A percentile compares a stretch with the other conserved stretches of the same genome.
Evolutionary conservation across 2,329 filamentous ascomycete species (phyloP).

Genomic region (Hirsutella minnesotensis): DNA sequence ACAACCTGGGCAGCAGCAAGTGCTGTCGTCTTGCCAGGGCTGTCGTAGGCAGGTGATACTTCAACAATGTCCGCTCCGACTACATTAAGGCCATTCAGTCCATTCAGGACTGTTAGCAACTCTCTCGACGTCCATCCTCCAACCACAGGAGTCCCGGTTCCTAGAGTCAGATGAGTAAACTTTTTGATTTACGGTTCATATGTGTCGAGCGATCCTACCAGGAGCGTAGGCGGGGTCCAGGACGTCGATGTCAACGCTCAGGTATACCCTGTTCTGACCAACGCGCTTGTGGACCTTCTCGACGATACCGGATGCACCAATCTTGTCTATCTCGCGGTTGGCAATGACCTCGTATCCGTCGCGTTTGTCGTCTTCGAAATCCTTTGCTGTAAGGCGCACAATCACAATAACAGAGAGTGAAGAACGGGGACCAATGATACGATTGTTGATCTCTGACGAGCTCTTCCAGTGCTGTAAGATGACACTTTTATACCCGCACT

Average conservation of each 20-base stretch:
- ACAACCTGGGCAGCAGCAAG: background rate
- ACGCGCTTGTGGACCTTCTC: conserved; percentile 55
- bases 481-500: too few species aligned
- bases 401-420: too few species aligned
- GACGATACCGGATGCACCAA: conserved; percentile 57
- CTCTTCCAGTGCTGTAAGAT: too few species aligned
- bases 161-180: too few species aligned
- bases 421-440: too few species aligned
- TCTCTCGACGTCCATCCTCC: conserved; percentile 80
- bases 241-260: conserved; percentile 68
- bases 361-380: conserved; percentile 10
- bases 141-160: conserved; percentile 72
- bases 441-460: too few species aligned
- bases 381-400: too few species aligned
- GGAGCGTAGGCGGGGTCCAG: conserved; percentile 46
- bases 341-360: conserved; percentile 12
- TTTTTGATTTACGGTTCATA: too few species aligned
- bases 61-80: conserved; percentile 81
- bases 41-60: conserved; percentile 74
- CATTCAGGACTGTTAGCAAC: conserved; percentile 65
- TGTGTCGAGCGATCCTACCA: too few species aligned
- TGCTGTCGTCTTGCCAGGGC: conserved; percentile 56
- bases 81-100: conserved; percentile 65
- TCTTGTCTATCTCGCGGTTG: conserved; percentile 57
- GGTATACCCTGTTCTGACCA: conserved; percentile 61